Base-by-base conservation (phyloP, 2,329 filamentous ascomycete genomes). In the Penicillium griseofulvum region DNA sequence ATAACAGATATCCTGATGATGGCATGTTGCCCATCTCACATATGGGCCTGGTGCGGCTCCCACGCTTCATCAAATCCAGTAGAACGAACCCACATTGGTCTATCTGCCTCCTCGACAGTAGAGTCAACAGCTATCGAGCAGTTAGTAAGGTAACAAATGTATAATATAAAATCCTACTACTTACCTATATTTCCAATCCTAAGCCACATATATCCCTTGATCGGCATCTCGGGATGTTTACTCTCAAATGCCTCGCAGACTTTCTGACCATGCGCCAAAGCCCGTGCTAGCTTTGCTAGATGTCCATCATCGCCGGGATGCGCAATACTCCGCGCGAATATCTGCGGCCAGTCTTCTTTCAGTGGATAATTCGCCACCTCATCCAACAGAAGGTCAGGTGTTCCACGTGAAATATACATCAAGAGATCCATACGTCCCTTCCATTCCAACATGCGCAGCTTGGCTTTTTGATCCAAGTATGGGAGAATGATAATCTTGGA, bases 361-460 rank as follows among this genome's bases (percentile, higher is more conserved):
- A 86, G 81, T 1, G 74, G 71, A 66, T 94, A 93, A 0, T 73
- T 68, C 0, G 71, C 72, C 50, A 96, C 81, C 45, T 85, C 80
- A 4, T 85, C 78, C 0, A 84, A 54, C 0, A 81, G 74, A 0
- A 92, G 80, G 0, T 80, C 72, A 0, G 90, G 87, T 1, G 80
- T 81, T 4, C 81, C 82, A 10, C 88, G 81, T 1, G 87, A 88
- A 0, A 87, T 83, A 69, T 95, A 96, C 73, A 91, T 79, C 6
- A 86, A 67, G 6, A 96, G 76, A 68, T 94, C 89, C 62, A 86
- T 74, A 39, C 91, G 84, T 47, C 87, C 88, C 72, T 95, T 96
- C 83, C 86, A 92, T 72, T 94, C 88, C 8, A 96, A 78, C 0
- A 96, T 75, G 6, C 89, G 84, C 12, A 80, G 77, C 68, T 92